Base-by-base conservation (phyloP, 1,284 basidiomycete species). In the Melampsora americana region DNA sequence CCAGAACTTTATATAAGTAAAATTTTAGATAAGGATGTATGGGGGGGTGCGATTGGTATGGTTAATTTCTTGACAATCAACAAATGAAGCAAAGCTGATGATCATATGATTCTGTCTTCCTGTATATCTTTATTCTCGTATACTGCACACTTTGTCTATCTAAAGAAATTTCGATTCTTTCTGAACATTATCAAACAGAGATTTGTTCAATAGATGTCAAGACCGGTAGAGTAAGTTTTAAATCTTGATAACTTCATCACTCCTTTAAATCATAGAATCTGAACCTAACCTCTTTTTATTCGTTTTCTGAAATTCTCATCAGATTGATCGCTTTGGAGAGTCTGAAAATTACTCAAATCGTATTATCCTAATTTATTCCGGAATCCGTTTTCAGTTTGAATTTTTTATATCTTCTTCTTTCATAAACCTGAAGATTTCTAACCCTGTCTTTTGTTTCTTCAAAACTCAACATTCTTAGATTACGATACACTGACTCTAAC, bases 181-280 rank as follows among this genome's bases (percentile, higher is more conserved):
- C 35, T 2, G 53, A 53, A 44, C 62, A 26, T 50, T 32, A 61
- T 82, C 83, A 85, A 46, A 90, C 91, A 0, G 93, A 95, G 83
- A 95, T 97, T 64, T 88, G 89, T 6, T 93, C 91, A 71, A 87
- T 96, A 73, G 94, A 97, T 81, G 91, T 97, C 66, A 90, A 94
- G 81, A 92, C 92, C 0, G 93, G 94, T 0, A 87, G 93, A n/a
- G 87, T 93, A 18, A 66, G 46, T 62, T 14, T 32, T 18, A 59
- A 11, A 18, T 28, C 61, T 59, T 20, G n/a, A 59, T 12, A 23
- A 59, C n/a, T 44, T 12, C 42, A 16, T 44, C 42, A 44, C 11
- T 44, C 14, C 14, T 44, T 16, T n/a, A n/a, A n/a, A n/a, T n/a
- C n/a, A n/a, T n/a, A n/a, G n/a, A n/a, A n/a, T n/a, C n/a, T n/a